Evolutionary conservation across 2,329 filamentous ascomycete species (phyloP).

Genomic region (Juglanconis juglandina): DNA sequence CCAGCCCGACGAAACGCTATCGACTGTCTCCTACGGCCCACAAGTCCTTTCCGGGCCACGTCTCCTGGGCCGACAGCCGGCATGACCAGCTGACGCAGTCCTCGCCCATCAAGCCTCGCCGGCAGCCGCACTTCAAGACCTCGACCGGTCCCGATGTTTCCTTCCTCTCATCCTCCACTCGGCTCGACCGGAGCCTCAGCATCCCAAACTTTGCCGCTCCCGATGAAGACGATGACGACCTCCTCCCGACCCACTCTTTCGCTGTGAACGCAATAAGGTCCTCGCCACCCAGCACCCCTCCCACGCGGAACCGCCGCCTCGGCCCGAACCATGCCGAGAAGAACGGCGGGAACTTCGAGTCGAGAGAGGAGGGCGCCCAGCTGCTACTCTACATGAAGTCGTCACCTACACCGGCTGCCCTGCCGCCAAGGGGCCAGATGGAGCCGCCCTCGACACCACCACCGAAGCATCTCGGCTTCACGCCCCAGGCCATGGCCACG

Average conservation of each 20-base stretch:
- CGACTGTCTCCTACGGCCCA: conserved; percentile 62
- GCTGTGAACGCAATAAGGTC: conserved; percentile 53
- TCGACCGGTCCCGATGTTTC: conserved; percentile 70
- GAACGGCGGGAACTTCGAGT: conserved; percentile 34
- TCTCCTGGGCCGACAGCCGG: conserved; percentile 73
- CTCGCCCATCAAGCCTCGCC: conserved; percentile 76
- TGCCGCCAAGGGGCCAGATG: conserved; percentile 51
- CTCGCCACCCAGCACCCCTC: conserved; percentile 83
- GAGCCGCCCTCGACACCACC: conserved; percentile 75
- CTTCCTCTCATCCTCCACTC: conserved; percentile 71
- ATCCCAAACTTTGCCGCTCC: conserved; percentile 59
- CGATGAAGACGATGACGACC: conserved; percentile 79
- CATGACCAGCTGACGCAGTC: conserved; percentile 68
- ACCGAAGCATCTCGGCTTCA: conserved; percentile 66
- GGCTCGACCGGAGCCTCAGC: conserved; percentile 61
- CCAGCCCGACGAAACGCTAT: conserved; percentile 65
- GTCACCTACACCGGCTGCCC: conserved; percentile 80
- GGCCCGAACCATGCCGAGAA: conserved; percentile 45
- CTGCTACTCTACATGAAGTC: conserved; percentile 81
- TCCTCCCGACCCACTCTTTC: conserved; percentile 75
- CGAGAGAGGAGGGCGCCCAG: conserved; percentile 76
- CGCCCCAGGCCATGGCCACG: conserved; percentile 86
- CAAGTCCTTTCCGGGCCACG: conserved; percentile 53
- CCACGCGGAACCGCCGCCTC: conserved; percentile 55
- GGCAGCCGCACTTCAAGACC: conserved; percentile 71